Percentiles rank a stretch among this genome's conserved stretches.
These are phyloP conservation scores for Orbilia brochopaga DNA, from an alignment of 2,329 filamentous ascomycete species.

Conservation along the genomic window DNA sequence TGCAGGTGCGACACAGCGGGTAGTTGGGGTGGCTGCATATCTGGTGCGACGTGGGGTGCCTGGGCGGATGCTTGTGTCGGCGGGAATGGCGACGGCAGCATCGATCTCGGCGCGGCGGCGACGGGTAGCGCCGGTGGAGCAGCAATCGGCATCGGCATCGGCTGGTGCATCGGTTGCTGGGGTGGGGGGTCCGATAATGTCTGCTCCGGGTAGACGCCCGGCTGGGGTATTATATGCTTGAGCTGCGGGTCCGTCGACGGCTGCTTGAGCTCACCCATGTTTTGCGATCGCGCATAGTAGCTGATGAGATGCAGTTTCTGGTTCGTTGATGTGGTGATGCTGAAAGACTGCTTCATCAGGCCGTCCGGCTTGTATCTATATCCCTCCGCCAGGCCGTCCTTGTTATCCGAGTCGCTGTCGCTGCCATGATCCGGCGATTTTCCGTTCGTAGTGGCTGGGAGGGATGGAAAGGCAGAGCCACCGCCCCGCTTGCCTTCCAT, in stretches of 20 bases:
- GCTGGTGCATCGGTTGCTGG: constrained; percentile 69
- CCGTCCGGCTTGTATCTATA: constrained; percentile 96
- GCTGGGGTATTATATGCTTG: constrained; percentile 81
- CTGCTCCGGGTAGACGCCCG: constrained; percentile 95
- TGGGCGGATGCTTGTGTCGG: constrained; percentile 53
- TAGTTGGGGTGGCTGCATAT: constrained; percentile 57
- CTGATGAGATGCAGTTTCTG: constrained; percentile 97
- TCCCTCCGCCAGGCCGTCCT: constrained; percentile 77
- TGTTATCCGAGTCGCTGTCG: constrained; percentile 78
- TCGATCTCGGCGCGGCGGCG: constrained; percentile 64
- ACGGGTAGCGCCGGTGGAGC: constrained; percentile 60
- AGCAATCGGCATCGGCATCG: constrained; percentile 52
- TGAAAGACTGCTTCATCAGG: constrained; percentile 99
- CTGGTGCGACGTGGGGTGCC: constrained; percentile 59
- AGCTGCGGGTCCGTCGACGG: constrained; percentile 81
- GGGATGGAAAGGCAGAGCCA: constrained; percentile 66
- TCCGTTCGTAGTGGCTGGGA: constrained; percentile 63
- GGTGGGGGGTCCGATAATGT: constrained; percentile 81
- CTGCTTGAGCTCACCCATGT: constrained; percentile 67
- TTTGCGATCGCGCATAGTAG: constrained; percentile 82
- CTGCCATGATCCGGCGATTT: constrained; percentile 84
- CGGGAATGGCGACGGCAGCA: constrained; percentile 63
- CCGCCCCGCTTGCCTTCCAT: constrained; percentile 98
- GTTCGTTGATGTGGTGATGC: constrained; percentile 87
- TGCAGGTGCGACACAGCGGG: constrained; percentile 51